Evolutionary conservation across 164 flowering plant species (phyloP).

Genomic region (Annona squamosa): DNA sequence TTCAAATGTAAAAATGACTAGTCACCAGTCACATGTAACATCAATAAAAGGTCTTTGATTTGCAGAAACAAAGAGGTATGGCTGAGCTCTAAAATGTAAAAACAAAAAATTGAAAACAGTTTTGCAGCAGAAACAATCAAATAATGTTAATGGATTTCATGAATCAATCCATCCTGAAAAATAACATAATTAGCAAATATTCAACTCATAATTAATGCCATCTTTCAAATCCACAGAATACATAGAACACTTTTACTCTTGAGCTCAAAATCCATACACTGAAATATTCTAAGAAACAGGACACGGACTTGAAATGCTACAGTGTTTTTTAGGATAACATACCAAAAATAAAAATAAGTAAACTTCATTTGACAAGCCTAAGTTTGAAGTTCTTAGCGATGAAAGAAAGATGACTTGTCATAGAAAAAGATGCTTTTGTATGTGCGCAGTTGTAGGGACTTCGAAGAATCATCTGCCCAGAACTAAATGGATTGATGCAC

Average conservation of each 20-base stretch:
- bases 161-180: neutral
- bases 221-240: constrained; percentile 1
- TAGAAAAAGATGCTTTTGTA: constrained; percentile 33
- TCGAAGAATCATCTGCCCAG: constrained; percentile 56
- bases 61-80: too few species aligned
- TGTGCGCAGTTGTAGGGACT: constrained; percentile 39
- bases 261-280: constrained; percentile 5
- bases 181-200: neutral
- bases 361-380: constrained; percentile 20
- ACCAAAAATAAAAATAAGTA: constrained; percentile 15
- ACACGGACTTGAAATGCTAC: constrained; percentile 17
- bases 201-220: neutral
- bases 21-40: neutral
- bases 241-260: constrained; percentile 3
- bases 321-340: constrained; percentile 12
- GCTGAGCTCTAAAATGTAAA: too few species aligned
- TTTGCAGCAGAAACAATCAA: neutral
- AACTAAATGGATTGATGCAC: constrained; percentile 37
- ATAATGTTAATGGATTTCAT: neutral
- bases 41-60: neutral
- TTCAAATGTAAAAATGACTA: neutral
- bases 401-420: constrained; percentile 27
- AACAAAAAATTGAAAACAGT: neutral
- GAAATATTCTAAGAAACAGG: constrained; percentile 20
- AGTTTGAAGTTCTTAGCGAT: constrained; percentile 21